Conservation (phyloP, 768 basidiomycete genomes). For the Trametes punicea region DNA sequence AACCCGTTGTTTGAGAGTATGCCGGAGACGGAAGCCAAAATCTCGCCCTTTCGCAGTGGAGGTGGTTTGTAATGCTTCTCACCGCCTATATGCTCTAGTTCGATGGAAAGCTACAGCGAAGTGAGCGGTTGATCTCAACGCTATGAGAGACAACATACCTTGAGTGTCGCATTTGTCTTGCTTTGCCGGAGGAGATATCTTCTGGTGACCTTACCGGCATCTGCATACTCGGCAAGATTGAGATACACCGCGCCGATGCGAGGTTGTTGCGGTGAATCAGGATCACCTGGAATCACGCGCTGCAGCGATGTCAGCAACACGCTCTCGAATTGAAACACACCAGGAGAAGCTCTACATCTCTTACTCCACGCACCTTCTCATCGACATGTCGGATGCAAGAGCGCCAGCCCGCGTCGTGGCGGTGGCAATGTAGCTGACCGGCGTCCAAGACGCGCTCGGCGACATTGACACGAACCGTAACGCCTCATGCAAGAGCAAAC, state of each 20-base stretch:
- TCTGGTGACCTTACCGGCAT: constrained; percentile 53
- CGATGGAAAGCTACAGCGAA: constrained; percentile 50
- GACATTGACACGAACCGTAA: too few species aligned
- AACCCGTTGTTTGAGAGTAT: constrained; percentile 50
- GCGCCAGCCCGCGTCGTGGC: too few species aligned
- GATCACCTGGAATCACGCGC: constrained; percentile 56
- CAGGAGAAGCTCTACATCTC: neutral
- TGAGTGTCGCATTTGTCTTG: constrained; percentile 77
- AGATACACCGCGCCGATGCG: constrained; percentile 64
- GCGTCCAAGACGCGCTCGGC: too few species aligned
- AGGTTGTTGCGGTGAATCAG: constrained; percentile 52
- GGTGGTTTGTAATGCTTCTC: constrained; percentile 57
- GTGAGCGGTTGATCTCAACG: neutral
- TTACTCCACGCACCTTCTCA: neutral
- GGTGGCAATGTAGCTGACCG: too few species aligned
- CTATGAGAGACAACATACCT: constrained; percentile 38
- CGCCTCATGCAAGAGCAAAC: too few species aligned
- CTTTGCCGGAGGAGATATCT: constrained; percentile 67
- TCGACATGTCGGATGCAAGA: too few species aligned
- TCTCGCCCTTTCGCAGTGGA: constrained; percentile 68
- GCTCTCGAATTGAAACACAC: neutral
- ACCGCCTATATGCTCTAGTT: constrained; percentile 52
- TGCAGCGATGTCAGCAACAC: constrained; percentile 29
- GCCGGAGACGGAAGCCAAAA: constrained; percentile 62
- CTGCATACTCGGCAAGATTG: constrained; percentile 74